These are phyloP conservation scores for Allium fistulosum DNA, from an alignment of 106 monocot genomes.

Conservation along the genomic window DNA sequence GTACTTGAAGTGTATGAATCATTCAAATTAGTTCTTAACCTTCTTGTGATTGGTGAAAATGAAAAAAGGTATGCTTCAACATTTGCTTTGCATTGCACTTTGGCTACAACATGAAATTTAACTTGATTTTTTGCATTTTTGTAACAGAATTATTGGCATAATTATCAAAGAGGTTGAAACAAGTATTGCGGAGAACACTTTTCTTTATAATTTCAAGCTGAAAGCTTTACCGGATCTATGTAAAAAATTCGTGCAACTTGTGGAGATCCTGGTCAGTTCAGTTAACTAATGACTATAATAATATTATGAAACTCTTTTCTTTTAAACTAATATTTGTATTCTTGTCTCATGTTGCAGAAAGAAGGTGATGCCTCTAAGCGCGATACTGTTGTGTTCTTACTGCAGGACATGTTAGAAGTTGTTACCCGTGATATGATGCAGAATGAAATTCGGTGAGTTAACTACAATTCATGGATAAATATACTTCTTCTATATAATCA, in stretches of 20 bases:
- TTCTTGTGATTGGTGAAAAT: constrained; percentile 85
- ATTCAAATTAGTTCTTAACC: constrained; percentile 82
- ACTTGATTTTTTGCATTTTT: not conserved
- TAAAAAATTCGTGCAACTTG: constrained; percentile 84
- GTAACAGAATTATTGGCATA: constrained; percentile 72
- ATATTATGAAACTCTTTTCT: not conserved
- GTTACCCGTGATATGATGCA: constrained; percentile 98
- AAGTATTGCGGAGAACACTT: constrained; percentile 65
- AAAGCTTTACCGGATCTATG: constrained; percentile 65
- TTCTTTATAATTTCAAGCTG: constrained; percentile 89
- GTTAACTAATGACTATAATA: not conserved
- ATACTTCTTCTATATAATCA: not conserved
- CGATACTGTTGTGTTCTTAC: constrained; percentile 71
- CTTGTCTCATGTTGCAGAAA: constrained; percentile 41
- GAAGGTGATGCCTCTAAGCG: constrained; percentile 70
- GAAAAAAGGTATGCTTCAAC: constrained; percentile 60
- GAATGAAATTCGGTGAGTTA: constrained; percentile 76
- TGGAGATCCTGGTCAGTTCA: constrained; percentile 69
- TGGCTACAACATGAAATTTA: too few relatives aligned
- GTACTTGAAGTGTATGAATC: constrained; percentile 97
- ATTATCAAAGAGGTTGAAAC: constrained; percentile 89
- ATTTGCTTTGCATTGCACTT: too few relatives aligned
- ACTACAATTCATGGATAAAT: not conserved
- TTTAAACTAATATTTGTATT: not conserved
- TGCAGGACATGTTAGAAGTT: constrained; percentile 99